Evolutionary conservation across 441 rosid species (phyloP).

Genomic region (Euphorbia celastroides): DNA sequence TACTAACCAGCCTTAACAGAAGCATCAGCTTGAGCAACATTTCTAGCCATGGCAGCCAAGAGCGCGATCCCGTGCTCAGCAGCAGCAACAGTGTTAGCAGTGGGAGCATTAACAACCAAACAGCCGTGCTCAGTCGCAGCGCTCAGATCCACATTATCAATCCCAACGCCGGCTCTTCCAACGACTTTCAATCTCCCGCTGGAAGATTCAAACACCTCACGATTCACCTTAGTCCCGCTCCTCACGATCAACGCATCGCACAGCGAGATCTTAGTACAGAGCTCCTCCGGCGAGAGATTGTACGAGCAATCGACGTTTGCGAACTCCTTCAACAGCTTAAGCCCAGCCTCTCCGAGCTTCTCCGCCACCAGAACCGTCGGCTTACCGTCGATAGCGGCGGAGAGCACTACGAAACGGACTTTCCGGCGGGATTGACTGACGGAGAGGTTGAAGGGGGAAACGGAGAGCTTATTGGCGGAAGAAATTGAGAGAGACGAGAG

Average conservation of each 20-base stretch:
- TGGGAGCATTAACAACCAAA: conserved; percentile 94
- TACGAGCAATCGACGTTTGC: conserved; percentile 79
- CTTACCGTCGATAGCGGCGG: conserved; percentile 34
- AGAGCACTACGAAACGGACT: conserved; percentile 34
- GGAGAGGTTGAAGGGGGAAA: conserved; percentile 25
- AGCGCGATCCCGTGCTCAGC: conserved; percentile 97
- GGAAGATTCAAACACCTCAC: conserved; percentile 83
- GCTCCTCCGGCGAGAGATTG: conserved; percentile 74
- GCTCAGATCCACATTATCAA: conserved; percentile 94
- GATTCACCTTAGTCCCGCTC: conserved; percentile 84
- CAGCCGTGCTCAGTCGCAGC: conserved; percentile 98
- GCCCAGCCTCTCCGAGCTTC: conserved; percentile 89
- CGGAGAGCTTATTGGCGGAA: conserved; percentile 25
- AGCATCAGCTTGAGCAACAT: conserved; percentile 92
- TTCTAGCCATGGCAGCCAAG: conserved; percentile 88
- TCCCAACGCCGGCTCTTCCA: conserved; percentile 97
- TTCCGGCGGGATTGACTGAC: conserved; percentile 17
- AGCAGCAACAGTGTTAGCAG: conserved; percentile 94
- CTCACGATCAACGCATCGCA: conserved; percentile 87
- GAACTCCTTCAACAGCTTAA: conserved; percentile 47
- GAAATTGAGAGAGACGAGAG: conserved; percentile 32
- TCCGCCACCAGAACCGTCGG: conserved; percentile 84
- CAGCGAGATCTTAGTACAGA: conserved; percentile 74
- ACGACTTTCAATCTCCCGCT: conserved; percentile 87
- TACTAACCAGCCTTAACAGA: conserved; percentile 77